Percentiles rank a stretch among this genome's conserved stretches.
phyloP scores from a whole-genome alignment of 805 yeast species.

The Kodamaea laetipori region DNA sequence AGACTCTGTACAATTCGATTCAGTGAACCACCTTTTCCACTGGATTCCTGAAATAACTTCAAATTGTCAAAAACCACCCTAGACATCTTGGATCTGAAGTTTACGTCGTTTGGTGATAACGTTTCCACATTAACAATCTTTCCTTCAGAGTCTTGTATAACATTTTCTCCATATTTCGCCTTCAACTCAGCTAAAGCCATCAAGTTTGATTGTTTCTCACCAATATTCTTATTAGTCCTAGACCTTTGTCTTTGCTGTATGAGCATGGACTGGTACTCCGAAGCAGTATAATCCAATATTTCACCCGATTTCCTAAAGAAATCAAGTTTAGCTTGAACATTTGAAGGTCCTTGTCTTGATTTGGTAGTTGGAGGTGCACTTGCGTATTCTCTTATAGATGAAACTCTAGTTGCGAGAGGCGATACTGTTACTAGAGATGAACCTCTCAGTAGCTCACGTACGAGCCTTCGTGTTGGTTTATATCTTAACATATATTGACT shows the following conservation, averaged over 20 bases:
- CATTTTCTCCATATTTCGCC: constrained; percentile 31
- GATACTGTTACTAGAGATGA: no score
- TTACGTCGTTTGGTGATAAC: constrained; percentile 28
- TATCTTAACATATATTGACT: no score
- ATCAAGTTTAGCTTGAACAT: constrained; percentile 25
- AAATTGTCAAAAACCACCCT: constrained; percentile 32
- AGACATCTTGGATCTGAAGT: constrained; percentile 23
- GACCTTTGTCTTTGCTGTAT: constrained; percentile 2
- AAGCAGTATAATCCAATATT: constrained; percentile 16
- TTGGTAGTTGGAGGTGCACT: no score
- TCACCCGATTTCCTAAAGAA: constrained; percentile 33
- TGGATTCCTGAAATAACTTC: constrained; percentile 24
- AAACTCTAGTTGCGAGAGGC: no score
- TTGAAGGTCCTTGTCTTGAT: no score
- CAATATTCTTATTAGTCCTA: background rate
- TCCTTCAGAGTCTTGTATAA: constrained; percentile 29
- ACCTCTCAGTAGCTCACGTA: no score
- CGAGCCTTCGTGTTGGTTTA: no score
- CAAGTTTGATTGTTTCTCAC: constrained; percentile 15
- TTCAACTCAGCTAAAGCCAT: constrained; percentile 32
- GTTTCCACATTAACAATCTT: constrained; percentile 24
- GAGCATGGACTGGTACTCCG: constrained; percentile 9
- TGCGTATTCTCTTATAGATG: background rate
- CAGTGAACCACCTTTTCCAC: background rate
- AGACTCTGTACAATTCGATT: constrained; percentile 23